Evolutionary conservation across 768 basidiomycete genomes (phyloP).

Genomic region (Leucosporidium yakuticum): DNA sequence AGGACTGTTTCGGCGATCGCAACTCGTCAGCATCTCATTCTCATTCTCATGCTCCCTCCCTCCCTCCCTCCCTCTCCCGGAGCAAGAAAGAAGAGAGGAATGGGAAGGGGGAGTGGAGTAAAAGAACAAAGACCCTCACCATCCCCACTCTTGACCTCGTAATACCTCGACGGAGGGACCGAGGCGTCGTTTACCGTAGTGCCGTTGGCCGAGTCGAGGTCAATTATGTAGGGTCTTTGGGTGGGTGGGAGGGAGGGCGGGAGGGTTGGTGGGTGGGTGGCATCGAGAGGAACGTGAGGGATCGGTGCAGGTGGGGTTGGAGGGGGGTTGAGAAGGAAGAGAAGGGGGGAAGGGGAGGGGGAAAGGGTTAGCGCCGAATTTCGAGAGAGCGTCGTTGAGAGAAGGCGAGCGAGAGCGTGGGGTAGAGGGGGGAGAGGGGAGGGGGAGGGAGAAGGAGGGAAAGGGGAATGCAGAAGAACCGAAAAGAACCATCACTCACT

Average conservation of each 20-base stretch:
- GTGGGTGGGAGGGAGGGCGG: background rate
- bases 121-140: too few species aligned
- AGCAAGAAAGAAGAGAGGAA: conserved; percentile 1
- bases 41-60: conserved; percentile 40
- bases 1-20: too few species aligned
- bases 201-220: conserved; percentile 96
- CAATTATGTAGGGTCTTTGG: conserved; percentile 85
- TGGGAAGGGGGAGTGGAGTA: conserved; percentile 15
- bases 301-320: background rate
- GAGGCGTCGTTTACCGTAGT: conserved; percentile 81
- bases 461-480: too few species aligned
- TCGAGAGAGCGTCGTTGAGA: background rate
- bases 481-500: too few species aligned
- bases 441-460: background rate
- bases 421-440: background rate
- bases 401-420: too few species aligned
- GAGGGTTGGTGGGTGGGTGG: background rate
- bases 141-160: conserved; percentile 71
- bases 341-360: background rate
- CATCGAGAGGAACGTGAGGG: too few species aligned
- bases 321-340: conserved; percentile 9
- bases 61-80: background rate
- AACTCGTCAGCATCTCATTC: too few species aligned
- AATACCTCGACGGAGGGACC: conserved; percentile 80
- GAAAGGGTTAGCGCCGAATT: background rate